Evolutionary conservation across 768 basidiomycete genomes (phyloP).

Genomic region (Myochromella boudieri): DNA sequence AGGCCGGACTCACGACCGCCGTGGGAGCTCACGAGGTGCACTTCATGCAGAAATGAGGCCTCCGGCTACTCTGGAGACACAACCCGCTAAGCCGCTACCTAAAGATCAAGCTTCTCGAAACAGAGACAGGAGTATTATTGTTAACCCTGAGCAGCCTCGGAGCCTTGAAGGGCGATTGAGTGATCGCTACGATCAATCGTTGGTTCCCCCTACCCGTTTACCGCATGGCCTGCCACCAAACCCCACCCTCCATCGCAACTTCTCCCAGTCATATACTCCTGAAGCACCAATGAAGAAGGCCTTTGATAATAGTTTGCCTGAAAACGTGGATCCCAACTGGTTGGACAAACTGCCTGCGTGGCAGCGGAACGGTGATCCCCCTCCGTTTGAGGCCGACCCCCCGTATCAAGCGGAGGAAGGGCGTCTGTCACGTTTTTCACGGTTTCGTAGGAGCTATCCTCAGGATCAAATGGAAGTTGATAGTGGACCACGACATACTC

Average conservation of each 20-base stretch:
- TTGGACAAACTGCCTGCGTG: conserved; percentile 3
- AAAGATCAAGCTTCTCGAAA: conserved; percentile 6
- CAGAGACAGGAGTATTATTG: conserved; percentile 1
- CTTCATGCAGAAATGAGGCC: background rate
- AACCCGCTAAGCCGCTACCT: conserved; percentile 3
- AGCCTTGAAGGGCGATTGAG: conserved; percentile 23
- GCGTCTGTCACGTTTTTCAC: background rate
- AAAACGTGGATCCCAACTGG: background rate
- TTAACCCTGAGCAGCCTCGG: conserved; percentile 2
- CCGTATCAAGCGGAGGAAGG: background rate
- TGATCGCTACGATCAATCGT: conserved; percentile 19
- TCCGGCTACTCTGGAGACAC: background rate
- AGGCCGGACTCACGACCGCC: conserved; percentile 10
- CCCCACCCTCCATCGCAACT: conserved; percentile 14
- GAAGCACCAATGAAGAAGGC: too few species aligned
- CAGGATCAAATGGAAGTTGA: conserved; percentile 2
- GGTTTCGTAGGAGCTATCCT: conserved; percentile 1
- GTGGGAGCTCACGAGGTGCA: conserved; percentile 14
- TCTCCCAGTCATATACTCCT: too few species aligned
- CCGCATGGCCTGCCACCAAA: conserved; percentile 17
- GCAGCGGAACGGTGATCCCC: too few species aligned
- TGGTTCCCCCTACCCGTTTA: conserved; percentile 7
- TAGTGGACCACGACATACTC: background rate
- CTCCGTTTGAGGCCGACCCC: background rate
- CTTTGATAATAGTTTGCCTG: conserved; percentile 2